A percentile compares a stretch with the other conserved stretches of the same genome.
phyloP scores from a whole-genome alignment of 1,284 basidiomycete species.

The Ceratobasidium sp. region DNA sequence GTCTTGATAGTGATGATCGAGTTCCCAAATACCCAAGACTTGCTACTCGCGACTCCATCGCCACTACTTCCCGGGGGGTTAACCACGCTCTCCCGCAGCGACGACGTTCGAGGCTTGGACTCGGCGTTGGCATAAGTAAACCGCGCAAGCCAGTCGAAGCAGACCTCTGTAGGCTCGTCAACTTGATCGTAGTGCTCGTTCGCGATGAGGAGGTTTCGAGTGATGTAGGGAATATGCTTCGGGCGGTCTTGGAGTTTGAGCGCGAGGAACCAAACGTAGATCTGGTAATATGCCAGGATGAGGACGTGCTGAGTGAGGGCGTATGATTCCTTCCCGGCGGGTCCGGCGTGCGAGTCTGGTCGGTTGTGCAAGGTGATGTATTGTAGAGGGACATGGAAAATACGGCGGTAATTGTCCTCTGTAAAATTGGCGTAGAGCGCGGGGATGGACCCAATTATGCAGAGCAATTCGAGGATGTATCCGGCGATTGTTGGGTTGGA shows the following conservation, averaged over 20 bases:
- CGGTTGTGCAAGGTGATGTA: conserved; percentile 94
- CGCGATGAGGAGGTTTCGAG: conserved; percentile 86
- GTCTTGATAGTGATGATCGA: conserved; percentile 86
- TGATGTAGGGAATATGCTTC: conserved; percentile 87
- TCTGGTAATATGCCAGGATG: conserved; percentile 90
- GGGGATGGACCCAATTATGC: conserved; percentile 84
- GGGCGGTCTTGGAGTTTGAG: conserved; percentile 87
- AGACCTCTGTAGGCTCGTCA: conserved; percentile 94
- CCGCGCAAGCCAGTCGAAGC: conserved; percentile 96
- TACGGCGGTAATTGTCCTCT: conserved; percentile 90
- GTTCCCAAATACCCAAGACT: conserved; percentile 90
- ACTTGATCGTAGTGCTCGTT: conserved; percentile 79
- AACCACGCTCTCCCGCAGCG: conserved; percentile 72
- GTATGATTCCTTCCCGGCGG: conserved; percentile 72
- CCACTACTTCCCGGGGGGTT: conserved; percentile 47
- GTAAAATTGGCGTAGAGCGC: conserved; percentile 92
- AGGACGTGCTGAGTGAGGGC: conserved; percentile 96
- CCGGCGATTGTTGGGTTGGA: conserved; percentile 93
- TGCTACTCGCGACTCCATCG: conserved; percentile 63
- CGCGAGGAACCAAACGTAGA: conserved; percentile 96
- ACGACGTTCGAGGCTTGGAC: conserved; percentile 84
- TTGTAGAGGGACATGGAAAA: conserved; percentile 94
- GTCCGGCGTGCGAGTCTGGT: conserved; percentile 58
- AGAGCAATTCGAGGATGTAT: conserved; percentile 94
- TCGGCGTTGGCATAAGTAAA: conserved; percentile 96